These are phyloP conservation scores for Aspergillus sp. DNA, from an alignment of 2,329 filamentous ascomycete species.

Conservation along the genomic window DNA sequence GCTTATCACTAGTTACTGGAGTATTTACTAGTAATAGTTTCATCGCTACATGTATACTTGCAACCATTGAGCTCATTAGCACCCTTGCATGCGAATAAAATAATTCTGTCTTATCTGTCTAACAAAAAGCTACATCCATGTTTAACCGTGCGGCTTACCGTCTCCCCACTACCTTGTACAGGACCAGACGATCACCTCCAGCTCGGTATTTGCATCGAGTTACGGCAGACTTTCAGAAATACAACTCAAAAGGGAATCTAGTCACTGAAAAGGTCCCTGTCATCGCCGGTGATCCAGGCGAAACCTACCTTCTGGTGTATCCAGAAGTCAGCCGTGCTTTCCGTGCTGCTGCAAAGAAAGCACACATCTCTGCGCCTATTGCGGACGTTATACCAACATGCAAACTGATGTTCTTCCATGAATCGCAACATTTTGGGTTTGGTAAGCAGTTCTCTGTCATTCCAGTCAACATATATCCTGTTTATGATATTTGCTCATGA, in stretches of 20 bases:
- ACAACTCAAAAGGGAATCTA: constrained; percentile 23
- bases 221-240: constrained; percentile 24
- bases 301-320: constrained; percentile 27
- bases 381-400: constrained; percentile 22
- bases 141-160: too few relatives aligned
- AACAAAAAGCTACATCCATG: too few relatives aligned
- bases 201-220: constrained; percentile 26
- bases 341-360: constrained; percentile 20
- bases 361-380: constrained; percentile 13
- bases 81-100: too few relatives aligned
- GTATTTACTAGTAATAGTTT: too few relatives aligned
- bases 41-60: too few relatives aligned
- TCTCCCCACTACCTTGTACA: too few relatives aligned
- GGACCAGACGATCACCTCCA: too few relatives aligned
- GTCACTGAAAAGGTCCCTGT: constrained; percentile 23
- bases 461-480: not conserved
- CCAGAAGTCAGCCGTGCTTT: constrained; percentile 25
- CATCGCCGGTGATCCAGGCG: constrained; percentile 25
- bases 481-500: constrained; percentile 14
- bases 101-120: too few relatives aligned
- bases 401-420: constrained; percentile 31
- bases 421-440: constrained; percentile 29
- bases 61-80: too few relatives aligned
- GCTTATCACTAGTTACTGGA: too few relatives aligned
- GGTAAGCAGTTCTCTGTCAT: constrained; percentile 13